A percentile compares a stretch with the other conserved stretches of the same genome.
These are phyloP conservation scores for Boletus insuetus DNA, from an alignment of 768 basidiomycete species.

Conservation along the genomic window DNA sequence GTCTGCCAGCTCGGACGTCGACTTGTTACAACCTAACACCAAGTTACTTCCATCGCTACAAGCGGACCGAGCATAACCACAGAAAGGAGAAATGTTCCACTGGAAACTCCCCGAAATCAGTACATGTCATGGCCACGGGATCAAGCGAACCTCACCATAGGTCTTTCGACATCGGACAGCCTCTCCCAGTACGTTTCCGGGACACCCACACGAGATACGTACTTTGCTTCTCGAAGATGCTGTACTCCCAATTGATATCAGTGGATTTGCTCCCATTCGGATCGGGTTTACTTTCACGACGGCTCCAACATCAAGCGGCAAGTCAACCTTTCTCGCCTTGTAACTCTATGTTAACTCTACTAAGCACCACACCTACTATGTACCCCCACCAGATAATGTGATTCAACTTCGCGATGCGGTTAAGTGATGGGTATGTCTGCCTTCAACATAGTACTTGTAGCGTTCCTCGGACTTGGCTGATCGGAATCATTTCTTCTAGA, in stretches of 20 bases:
- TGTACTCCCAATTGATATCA: slow-evolving; percentile 6
- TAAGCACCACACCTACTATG: too few species aligned
- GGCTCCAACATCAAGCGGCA: neutral
- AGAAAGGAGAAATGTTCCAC: too few species aligned
- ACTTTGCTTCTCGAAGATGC: slow-evolving; percentile 10
- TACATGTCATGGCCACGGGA: neutral
- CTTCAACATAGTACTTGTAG: too few species aligned
- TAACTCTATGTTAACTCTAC: too few species aligned
- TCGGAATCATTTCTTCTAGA: too few species aligned
- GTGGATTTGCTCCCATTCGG: slow-evolving; percentile 6
- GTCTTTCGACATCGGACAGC: neutral
- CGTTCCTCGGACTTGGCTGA: too few species aligned
- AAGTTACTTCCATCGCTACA: too few species aligned
- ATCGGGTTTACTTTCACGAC: neutral
- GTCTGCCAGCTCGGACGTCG: too few species aligned
- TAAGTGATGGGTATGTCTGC: too few species aligned
- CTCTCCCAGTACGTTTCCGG: neutral
- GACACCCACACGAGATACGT: neutral
- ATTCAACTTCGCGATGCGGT: too few species aligned
- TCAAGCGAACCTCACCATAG: neutral
- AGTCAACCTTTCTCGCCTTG: neutral
- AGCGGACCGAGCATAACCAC: neutral
- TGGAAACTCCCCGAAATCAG: neutral
- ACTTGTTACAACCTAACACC: too few species aligned
- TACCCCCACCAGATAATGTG: too few species aligned